phyloP scores from a whole-genome alignment of 2,329 filamentous ascomycete species.

The Coniochaeta pulveracea region DNA sequence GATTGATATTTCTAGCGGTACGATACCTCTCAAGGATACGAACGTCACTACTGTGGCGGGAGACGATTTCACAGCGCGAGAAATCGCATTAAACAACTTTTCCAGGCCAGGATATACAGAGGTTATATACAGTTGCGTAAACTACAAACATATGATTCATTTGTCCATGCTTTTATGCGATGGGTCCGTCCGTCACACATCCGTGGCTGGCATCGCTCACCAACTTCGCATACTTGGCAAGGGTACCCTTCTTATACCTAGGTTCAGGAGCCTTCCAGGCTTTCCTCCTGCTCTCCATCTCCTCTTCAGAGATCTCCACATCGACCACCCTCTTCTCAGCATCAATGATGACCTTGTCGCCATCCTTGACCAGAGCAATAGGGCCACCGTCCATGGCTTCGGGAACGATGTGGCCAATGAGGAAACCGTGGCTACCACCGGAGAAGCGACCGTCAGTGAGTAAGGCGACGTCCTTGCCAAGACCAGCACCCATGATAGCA shows the following conservation, averaged over 20 bases:
- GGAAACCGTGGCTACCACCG: slow-evolving; percentile 74
- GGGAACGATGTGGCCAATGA: slow-evolving; percentile 80
- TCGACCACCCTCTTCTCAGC: slow-evolving; percentile 61
- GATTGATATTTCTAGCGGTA: too few relatives aligned
- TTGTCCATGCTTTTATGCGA: slow-evolving; percentile 1
- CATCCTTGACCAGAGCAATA: slow-evolving; percentile 71
- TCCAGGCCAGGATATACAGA: slow-evolving; percentile 3
- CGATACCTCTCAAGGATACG: too few relatives aligned
- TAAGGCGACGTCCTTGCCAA: slow-evolving; percentile 65
- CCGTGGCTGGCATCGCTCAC: slow-evolving; percentile 49
- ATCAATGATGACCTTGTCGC: slow-evolving; percentile 73
- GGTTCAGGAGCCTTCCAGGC: slow-evolving; percentile 52
- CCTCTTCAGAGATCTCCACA: slow-evolving; percentile 55
- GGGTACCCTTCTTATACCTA: slow-evolving; percentile 50
- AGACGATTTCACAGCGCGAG: too few relatives aligned
- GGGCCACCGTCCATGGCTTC: slow-evolving; percentile 80
- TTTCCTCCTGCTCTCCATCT: slow-evolving; percentile 45
- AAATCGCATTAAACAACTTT: too few relatives aligned
- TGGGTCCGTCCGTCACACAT: slow-evolving; percentile 40
- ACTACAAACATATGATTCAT: not conserved
- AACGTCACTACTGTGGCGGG: too few relatives aligned
- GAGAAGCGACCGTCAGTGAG: slow-evolving; percentile 68
- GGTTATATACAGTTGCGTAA: slow-evolving; percentile 2
- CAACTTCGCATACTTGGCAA: slow-evolving; percentile 57
- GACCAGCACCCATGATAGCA: slow-evolving; percentile 81